Evolutionary conservation across 2,329 filamentous ascomycete species (phyloP), one percentile per base, ranked within the genome.

Genomic region (Ceratocystis colombiana): DNA sequence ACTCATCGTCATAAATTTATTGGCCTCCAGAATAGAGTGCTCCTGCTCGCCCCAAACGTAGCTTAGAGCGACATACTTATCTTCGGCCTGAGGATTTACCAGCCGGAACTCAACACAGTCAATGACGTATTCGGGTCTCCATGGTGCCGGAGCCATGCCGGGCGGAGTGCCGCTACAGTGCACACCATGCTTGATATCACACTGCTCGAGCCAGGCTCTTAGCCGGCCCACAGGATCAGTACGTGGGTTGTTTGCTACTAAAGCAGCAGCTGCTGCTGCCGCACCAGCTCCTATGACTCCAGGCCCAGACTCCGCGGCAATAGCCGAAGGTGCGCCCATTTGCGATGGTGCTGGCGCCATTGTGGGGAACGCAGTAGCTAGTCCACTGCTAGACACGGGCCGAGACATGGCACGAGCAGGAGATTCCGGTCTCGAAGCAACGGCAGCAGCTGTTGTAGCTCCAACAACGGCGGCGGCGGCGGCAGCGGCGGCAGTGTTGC

Each of bases 31-130:
- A 10, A 68, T 45, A 15, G 62, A 62, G 15, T 70, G 71, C 30
- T 69, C 71, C n/a, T 72, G 73, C 33, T 66, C 69, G 3, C 70
- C 70, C 73, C 76, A 78, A 44, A 79, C 77, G 69, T 80, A 80
- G 71, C 77, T 79, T 28, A 80, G 72, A n/a, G 78, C 76, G 3
- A 78, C 70, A 62, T 79, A 79, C 44, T 76, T 71, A 61, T 79
- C 76, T 8, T 71, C 71, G 1, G 75, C 73, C n/a, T 74, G 73
- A 15, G 76, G 72, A 17, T 72, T 73, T 5, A 79, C 76, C 25
- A 79, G 71, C 59, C 74, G 71, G 5, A 74, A 72, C 55, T 77
- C 75, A 41, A 76, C 73, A 12, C 74, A 74, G 67, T 79, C 77
- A 66, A 79, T 73, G 61, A 79, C 75, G 72, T 75, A 77, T 30